phyloP scores from a whole-genome alignment of 164 flowering plant species.

The Vitis labrusca region DNA sequence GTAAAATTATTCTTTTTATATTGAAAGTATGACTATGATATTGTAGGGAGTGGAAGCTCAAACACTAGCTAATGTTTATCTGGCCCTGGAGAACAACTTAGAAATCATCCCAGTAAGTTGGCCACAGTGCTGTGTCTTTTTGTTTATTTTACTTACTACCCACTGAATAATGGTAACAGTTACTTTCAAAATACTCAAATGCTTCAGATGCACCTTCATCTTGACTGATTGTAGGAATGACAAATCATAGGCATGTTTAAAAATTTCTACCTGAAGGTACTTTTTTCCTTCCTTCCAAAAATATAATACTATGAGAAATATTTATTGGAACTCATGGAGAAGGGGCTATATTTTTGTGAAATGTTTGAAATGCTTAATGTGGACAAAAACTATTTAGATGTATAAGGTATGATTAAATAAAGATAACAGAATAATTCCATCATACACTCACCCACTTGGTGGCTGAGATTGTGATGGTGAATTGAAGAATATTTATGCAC shows the following conservation, averaged over 20 bases:
- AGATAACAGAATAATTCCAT: too few relatives aligned
- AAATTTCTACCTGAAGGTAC: background rate
- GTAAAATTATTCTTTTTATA: background rate
- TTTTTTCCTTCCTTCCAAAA: too few relatives aligned
- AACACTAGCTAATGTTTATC: slow-evolving; percentile 89
- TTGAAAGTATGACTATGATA: slow-evolving; percentile 8
- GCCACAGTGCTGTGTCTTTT: background rate
- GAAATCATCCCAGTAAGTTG: slow-evolving; percentile 88
- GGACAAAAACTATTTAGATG: too few relatives aligned
- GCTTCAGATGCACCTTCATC: background rate
- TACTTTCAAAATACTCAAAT: background rate
- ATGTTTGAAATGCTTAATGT: too few relatives aligned
- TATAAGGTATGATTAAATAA: too few relatives aligned
- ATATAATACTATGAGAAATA: too few relatives aligned
- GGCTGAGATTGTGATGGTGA: too few relatives aligned
- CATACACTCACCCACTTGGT: too few relatives aligned
- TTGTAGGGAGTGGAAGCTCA: slow-evolving; percentile 97
- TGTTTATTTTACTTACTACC: background rate
- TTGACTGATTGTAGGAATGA: background rate
- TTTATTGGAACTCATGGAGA: too few relatives aligned
- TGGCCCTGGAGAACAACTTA: slow-evolving; percentile 91
- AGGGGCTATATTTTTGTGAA: too few relatives aligned
- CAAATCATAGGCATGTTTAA: background rate
- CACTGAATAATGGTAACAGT: background rate
- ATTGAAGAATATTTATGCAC: too few relatives aligned